A percentile compares a stretch with the other conserved stretches of the same genome.
Evolutionary conservation across 2,329 filamentous ascomycete genomes (phyloP).

Genomic region (Elsinoe perseae): DNA sequence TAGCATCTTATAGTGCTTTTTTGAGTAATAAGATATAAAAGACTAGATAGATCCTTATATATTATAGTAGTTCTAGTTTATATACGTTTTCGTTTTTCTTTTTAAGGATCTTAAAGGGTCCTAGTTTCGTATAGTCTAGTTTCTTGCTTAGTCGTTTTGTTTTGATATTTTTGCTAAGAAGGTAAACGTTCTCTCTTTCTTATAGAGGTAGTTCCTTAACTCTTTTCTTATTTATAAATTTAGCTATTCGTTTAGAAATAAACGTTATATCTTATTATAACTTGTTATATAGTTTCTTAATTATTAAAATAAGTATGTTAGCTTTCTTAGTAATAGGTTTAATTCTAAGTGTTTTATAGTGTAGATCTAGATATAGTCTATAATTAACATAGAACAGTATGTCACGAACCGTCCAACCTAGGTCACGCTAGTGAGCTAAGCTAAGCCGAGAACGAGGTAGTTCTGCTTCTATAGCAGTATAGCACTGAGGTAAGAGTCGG

Average conservation of each 20-base stretch:
- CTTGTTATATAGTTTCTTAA: slow-evolving; percentile 4
- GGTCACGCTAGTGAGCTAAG: too few relatives aligned
- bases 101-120: slow-evolving; percentile 16
- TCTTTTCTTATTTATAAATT: too few relatives aligned
- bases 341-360: slow-evolving; percentile 5
- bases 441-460: too few relatives aligned
- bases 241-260: neutral
- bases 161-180: slow-evolving; percentile 18
- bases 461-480: too few relatives aligned
- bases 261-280: slow-evolving; percentile 12
- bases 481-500: too few relatives aligned
- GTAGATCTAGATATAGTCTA: neutral
- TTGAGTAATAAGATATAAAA: slow-evolving; percentile 19
- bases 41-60: slow-evolving; percentile 17
- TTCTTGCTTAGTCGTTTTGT: slow-evolving; percentile 16
- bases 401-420: too few relatives aligned
- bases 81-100: slow-evolving; percentile 15
- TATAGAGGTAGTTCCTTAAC: slow-evolving; percentile 15
- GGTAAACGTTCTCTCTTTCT: neutral
- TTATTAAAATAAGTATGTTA: neutral
- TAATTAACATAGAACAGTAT: slow-evolving; percentile 4
- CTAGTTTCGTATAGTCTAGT: slow-evolving; percentile 16
- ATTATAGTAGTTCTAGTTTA: slow-evolving; percentile 11
- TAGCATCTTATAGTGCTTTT: neutral
- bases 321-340: slow-evolving; percentile 10